Percentiles rank a stretch among this genome's conserved stretches.
Evolutionary conservation across 352 stramenopile species (phyloP).

Genomic region (Phytopythium chamaehyphon): DNA sequence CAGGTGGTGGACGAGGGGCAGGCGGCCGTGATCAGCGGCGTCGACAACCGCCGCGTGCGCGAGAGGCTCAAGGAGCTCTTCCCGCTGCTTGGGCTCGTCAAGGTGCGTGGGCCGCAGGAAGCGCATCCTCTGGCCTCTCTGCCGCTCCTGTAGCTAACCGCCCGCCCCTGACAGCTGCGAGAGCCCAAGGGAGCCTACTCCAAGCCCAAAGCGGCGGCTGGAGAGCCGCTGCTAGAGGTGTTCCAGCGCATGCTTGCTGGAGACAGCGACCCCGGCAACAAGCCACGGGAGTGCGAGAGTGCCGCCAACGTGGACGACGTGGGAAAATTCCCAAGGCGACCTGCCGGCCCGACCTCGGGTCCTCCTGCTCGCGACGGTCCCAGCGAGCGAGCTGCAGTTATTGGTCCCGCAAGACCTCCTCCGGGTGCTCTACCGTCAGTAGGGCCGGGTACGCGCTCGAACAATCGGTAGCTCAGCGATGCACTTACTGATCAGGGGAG

Average conservation of each 20-base stretch:
- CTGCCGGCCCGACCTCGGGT: background rate
- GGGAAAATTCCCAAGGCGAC: background rate
- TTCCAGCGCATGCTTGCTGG: conserved; percentile 42
- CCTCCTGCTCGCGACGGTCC: background rate
- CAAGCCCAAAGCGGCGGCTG: conserved; percentile 20
- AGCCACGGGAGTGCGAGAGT: background rate
- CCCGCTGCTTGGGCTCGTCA: conserved; percentile 59
- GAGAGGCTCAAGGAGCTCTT: conserved; percentile 64
- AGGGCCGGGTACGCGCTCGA: background rate
- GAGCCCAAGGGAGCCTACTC: conserved; percentile 52
- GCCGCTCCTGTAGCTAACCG: background rate
- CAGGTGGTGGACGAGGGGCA: conserved; percentile 78
- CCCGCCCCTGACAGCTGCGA: conserved; percentile 21
- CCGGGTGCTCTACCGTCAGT: background rate
- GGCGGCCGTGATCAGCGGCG: conserved; percentile 67
- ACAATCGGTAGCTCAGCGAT: background rate
- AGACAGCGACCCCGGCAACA: conserved; percentile 4
- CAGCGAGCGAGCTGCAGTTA: conserved; percentile 22
- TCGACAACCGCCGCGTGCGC: conserved; percentile 70
- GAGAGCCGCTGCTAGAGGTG: conserved; percentile 40
- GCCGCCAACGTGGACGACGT: background rate
- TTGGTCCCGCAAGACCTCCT: conserved; percentile 48
- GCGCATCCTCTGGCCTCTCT: too few species aligned
- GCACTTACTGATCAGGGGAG: too few species aligned
- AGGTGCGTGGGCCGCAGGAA: conserved; percentile 23